Evolutionary conservation across 441 rosid species (phyloP), one percentile per base, ranked within the genome.

Genomic region (Macaranga tanarius): DNA sequence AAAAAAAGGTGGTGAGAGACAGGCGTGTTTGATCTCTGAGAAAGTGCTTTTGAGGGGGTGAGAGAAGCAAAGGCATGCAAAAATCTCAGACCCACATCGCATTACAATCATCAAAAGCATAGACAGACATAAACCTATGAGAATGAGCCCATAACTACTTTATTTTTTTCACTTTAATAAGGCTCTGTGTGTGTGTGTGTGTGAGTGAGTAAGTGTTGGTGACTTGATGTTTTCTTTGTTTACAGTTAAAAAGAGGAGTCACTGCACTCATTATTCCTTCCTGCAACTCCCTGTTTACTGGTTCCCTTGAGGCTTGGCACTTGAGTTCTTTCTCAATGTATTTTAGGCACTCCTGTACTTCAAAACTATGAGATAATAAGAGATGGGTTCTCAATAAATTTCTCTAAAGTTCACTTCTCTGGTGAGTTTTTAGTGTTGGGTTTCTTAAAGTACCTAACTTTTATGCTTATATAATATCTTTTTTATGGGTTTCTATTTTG

Each of bases 221-320:
- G 47, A 10, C 12, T 10, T 42, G 1, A 2, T 42, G 12, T 26
- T 12, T 5, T 50, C 58, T 11, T 73, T 16, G 62, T 66, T 65
- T 54, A 70, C 70, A 70, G 69, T 77, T 74, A 69, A 79, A 76
- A 73, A 68, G 78, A 68, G 6, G 38, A 34, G 38, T 34, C 62
- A 65, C 11, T 51, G 40, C 76, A 58, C 71, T 83, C 79, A 76
- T 77, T 74, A 67, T 81, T 79, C 60, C 75, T 26, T 25, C 65
- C 65, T 55, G 78, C 77, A 64, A 76, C 79, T 56, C 59, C 65
- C 73, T 79, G 80, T 65, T 79, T 66, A 75, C 68, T 77, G 87
- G 90, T 83, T 86, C 86, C 92, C 90, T 83, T 77, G 82, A 82
- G 85, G 87, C 92, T 82, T 70, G 75, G 79, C 92, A 83, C 75